phyloP scores from a whole-genome alignment of 176 grass and related monocot genomes.

The Typha latifolia region DNA sequence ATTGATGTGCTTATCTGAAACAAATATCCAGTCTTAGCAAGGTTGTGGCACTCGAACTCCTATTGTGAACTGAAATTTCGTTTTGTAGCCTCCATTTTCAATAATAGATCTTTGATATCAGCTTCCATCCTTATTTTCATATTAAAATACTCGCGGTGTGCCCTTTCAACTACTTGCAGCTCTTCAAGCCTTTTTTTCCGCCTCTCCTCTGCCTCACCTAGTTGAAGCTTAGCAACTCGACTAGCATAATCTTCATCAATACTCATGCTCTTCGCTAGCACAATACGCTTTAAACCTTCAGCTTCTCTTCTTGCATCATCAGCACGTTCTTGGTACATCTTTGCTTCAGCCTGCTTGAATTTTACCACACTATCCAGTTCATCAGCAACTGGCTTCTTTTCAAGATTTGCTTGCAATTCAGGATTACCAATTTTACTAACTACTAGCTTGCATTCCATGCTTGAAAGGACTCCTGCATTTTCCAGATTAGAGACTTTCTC shows the following conservation, averaged over 20 bases:
- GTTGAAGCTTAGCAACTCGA: slow-evolving; percentile 34
- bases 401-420: slow-evolving; percentile 24
- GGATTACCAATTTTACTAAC: slow-evolving; percentile 32
- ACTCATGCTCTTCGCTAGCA: slow-evolving; percentile 40
- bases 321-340: slow-evolving; percentile 86
- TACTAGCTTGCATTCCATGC: slow-evolving; percentile 22
- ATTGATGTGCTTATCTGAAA: not conserved
- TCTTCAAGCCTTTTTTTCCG: slow-evolving; percentile 67
- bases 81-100: slow-evolving; percentile 81
- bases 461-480: slow-evolving; percentile 28
- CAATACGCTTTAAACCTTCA: slow-evolving; percentile 41
- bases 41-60: not conserved
- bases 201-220: slow-evolving; percentile 59
- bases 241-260: slow-evolving; percentile 64
- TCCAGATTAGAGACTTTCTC: slow-evolving; percentile 38
- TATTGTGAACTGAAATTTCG: slow-evolving; percentile 35
- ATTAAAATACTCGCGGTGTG: slow-evolving; percentile 49
- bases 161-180: slow-evolving; percentile 58
- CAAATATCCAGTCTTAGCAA: not conserved
- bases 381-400: slow-evolving; percentile 55
- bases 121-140: slow-evolving; percentile 81
- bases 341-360: slow-evolving; percentile 84
- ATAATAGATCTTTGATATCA: slow-evolving; percentile 66
- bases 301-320: slow-evolving; percentile 69
- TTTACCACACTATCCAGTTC: slow-evolving; percentile 72